Conservation (phyloP, 2,329 filamentous ascomycete species). For the Apiospora sp. region DNA sequence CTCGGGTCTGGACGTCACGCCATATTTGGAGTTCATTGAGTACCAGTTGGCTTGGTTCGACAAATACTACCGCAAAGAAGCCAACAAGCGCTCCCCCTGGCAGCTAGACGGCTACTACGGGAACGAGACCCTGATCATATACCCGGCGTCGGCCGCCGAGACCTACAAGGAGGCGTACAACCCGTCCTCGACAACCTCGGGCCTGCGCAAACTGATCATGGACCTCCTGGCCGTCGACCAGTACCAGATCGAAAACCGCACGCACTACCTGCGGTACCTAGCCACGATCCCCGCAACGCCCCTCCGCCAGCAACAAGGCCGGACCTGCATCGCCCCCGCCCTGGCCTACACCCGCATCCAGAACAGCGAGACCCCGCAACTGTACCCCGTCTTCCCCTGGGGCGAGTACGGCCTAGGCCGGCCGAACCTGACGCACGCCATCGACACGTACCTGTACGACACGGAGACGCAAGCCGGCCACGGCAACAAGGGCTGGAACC, state of each 20-base stretch:
- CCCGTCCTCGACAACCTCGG: conserved; percentile 3
- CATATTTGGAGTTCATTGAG: conserved; percentile 24
- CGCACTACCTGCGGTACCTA: conserved; percentile 15
- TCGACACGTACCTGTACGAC: conserved; percentile 25
- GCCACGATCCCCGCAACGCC: conserved; percentile 14
- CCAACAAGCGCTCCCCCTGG: neutral
- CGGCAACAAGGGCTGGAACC: conserved; percentile 25
- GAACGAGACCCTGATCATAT: conserved; percentile 20
- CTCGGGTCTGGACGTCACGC: conserved; percentile 4
- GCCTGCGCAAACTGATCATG: conserved; percentile 16
- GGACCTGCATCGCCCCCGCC: conserved; percentile 14
- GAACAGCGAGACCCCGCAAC: conserved; percentile 23
- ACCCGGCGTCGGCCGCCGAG: conserved; percentile 22
- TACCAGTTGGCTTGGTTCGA: conserved; percentile 25
- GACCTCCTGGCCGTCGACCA: conserved; percentile 20
- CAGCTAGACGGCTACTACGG: conserved; percentile 15
- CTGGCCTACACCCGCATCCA: conserved; percentile 23
- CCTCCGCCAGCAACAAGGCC: conserved; percentile 19
- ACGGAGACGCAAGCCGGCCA: conserved; percentile 20
- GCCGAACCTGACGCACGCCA: conserved; percentile 20
- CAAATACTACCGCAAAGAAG: conserved; percentile 22
- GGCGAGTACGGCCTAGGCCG: conserved; percentile 23
- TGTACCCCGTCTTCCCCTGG: conserved; percentile 22
- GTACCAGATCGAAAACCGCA: conserved; percentile 7
- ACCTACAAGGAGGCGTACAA: conserved; percentile 25